Percentiles rank a stretch among this genome's conserved stretches.
These are phyloP conservation scores for Periconia sp. DNA, from an alignment of 2,329 filamentous ascomycete genomes.

Conservation along the genomic window DNA sequence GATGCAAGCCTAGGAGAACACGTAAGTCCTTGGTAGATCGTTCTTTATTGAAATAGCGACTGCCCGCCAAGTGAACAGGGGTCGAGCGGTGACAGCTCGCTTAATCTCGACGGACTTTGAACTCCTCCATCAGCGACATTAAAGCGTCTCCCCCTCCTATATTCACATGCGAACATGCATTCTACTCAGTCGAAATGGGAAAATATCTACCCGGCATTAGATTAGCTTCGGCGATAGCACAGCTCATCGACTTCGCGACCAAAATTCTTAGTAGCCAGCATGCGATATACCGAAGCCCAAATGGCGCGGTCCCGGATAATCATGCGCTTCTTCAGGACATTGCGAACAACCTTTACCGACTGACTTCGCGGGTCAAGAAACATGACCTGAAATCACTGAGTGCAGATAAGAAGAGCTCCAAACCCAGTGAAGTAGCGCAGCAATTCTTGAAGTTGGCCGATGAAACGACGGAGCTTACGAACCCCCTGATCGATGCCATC, in stretches of 20 bases:
- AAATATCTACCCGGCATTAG: constrained; percentile 25
- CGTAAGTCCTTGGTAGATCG: no score
- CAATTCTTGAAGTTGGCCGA: constrained; percentile 35
- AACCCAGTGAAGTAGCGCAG: constrained; percentile 32
- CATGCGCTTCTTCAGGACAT: constrained; percentile 26
- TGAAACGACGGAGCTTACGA: constrained; percentile 23
- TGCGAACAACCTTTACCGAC: constrained; percentile 29
- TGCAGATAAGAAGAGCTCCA: constrained; percentile 21
- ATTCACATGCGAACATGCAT: constrained; percentile 1
- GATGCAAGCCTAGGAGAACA: no score
- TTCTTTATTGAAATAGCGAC: no score
- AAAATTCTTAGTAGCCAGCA: constrained; percentile 31
- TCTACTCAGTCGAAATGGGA: constrained; percentile 12
- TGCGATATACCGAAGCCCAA: constrained; percentile 25
- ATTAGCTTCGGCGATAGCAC: constrained; percentile 26
- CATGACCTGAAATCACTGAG: constrained; percentile 25
- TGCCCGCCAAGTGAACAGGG: no score
- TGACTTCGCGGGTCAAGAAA: constrained; percentile 25
- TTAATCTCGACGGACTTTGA: no score
- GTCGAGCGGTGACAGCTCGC: no score
- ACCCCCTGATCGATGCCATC: constrained; percentile 26
- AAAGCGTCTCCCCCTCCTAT: no score
- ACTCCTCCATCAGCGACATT: no score
- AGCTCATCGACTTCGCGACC: constrained; percentile 30
- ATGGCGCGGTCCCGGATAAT: constrained; percentile 23